Percentiles rank a stretch among this genome's conserved stretches.
phyloP scores from a whole-genome alignment of 768 basidiomycete genomes.

The Termitomyces bulborhizus region DNA sequence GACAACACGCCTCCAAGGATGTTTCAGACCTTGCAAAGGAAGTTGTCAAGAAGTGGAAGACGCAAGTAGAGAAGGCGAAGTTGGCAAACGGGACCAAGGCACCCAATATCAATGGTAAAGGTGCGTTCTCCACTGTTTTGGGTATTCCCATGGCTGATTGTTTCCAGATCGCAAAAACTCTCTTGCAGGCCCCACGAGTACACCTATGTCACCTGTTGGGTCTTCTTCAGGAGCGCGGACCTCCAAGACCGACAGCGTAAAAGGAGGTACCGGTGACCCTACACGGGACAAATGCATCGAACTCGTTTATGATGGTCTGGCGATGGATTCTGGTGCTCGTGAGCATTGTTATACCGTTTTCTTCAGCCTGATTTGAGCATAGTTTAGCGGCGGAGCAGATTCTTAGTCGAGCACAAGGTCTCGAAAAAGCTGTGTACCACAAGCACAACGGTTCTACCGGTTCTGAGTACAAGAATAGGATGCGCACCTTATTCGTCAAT shows the following conservation, averaged over 20 bases:
- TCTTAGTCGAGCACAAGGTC: slow-evolving; percentile 52
- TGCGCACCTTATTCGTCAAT: slow-evolving; percentile 87
- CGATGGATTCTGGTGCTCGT: slow-evolving; percentile 84
- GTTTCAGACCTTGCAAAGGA: slow-evolving; percentile 85
- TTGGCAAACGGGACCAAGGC: slow-evolving; percentile 18
- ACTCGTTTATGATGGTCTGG: slow-evolving; percentile 89
- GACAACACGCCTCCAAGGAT: slow-evolving; percentile 63
- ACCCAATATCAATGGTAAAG: slow-evolving; percentile 20
- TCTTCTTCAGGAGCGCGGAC: slow-evolving; percentile 37
- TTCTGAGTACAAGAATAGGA: slow-evolving; percentile 63
- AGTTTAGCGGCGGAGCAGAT: slow-evolving; percentile 65
- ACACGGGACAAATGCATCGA: slow-evolving; percentile 85
- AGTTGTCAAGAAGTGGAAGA: slow-evolving; percentile 89
- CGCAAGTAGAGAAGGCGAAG: slow-evolving; percentile 71
- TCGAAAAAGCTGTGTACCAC: slow-evolving; percentile 64
- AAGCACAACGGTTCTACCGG: slow-evolving; percentile 35
- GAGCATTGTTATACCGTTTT: slow-evolving; percentile 29
- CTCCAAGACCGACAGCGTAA: slow-evolving; percentile 67
- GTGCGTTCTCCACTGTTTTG: slow-evolving; percentile 22
- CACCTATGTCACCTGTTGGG: slow-evolving; percentile 31
- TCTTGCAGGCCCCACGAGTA: slow-evolving; percentile 27
- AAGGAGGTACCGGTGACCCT: slow-evolving; percentile 54
- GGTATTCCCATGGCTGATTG: slow-evolving; percentile 1
- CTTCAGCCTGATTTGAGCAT: not conserved
- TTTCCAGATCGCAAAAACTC: slow-evolving; percentile 11